A percentile compares a stretch with the other conserved stretches of the same genome.
These are phyloP conservation scores for Aphanomyces astaci DNA, from an alignment of 352 stramenopile species.

Conservation along the genomic window DNA sequence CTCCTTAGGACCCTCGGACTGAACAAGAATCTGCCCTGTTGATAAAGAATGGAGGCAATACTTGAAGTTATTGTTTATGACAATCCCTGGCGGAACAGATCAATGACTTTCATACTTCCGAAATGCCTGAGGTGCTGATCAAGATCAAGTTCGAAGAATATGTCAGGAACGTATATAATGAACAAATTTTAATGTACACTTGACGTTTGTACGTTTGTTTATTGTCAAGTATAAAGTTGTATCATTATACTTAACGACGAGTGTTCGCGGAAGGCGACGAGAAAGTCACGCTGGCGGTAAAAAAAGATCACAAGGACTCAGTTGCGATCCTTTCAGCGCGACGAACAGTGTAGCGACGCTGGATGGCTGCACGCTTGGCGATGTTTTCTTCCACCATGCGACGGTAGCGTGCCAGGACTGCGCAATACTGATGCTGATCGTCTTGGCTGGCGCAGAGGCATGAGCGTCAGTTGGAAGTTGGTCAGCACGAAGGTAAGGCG, in stretches of 20 bases:
- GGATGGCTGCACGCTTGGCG: neutral
- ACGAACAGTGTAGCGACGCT: neutral
- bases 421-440: neutral
- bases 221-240: neutral
- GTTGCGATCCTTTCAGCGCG: neutral
- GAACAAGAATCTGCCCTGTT: neutral
- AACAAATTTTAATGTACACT: neutral
- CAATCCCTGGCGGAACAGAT: neutral
- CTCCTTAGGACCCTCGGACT: neutral
- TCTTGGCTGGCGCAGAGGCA: neutral
- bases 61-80: neutral
- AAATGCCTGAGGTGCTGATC: neutral
- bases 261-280: neutral
- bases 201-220: neutral
- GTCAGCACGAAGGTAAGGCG: neutral
- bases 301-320: neutral
- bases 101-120: neutral
- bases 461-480: neutral
- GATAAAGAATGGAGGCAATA: neutral
- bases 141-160: neutral
- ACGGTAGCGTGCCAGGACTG: neutral
- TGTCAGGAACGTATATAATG: neutral
- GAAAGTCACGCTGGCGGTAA: neutral
- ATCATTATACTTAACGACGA: neutral
- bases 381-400: neutral